These are phyloP conservation scores for Myxozyma geophila DNA, from an alignment of 805 yeast species.

Conservation along the genomic window DNA sequence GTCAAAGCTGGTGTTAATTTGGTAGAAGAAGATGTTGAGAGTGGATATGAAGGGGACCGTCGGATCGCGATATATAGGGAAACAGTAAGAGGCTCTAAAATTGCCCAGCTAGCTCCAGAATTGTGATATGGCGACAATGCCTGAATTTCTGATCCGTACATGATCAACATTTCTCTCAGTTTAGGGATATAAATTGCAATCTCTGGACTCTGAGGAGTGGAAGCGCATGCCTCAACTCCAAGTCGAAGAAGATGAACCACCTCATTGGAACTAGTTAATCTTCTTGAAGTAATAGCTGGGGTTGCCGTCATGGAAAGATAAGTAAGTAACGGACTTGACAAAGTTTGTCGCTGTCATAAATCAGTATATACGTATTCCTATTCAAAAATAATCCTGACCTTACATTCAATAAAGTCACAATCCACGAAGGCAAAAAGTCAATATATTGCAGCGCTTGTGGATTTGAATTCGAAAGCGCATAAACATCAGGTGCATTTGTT, in stretches of 20 bases:
- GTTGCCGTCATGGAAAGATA: conserved; percentile 19
- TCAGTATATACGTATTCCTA: neutral
- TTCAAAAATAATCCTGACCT: neutral
- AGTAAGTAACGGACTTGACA: conserved; percentile 23
- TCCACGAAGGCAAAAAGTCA: conserved; percentile 23
- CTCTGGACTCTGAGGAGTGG: conserved; percentile 28
- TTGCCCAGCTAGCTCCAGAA: conserved; percentile 23
- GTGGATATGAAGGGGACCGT: conserved; percentile 28
- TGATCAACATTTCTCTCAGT: conserved; percentile 19
- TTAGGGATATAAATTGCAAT: conserved; percentile 28
- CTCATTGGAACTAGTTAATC: conserved; percentile 6
- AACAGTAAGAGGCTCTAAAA: conserved; percentile 26
- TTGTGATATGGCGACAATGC: neutral
- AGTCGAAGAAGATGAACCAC: conserved; percentile 20
- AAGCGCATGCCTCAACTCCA: conserved; percentile 30
- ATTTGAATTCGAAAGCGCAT: neutral
- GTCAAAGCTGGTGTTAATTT: conserved; percentile 32
- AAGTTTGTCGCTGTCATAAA: conserved; percentile 15
- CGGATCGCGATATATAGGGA: conserved; percentile 26
- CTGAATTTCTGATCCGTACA: neutral
- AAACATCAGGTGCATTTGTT: conserved; percentile 15
- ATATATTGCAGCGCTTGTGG: conserved; percentile 12
- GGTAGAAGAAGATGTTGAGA: conserved; percentile 30
- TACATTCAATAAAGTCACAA: conserved; percentile 23
- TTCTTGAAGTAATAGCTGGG: conserved; percentile 25